Base-by-base conservation (phyloP, 73 alveolate genomes). In the Paramecium bursaria region DNA sequence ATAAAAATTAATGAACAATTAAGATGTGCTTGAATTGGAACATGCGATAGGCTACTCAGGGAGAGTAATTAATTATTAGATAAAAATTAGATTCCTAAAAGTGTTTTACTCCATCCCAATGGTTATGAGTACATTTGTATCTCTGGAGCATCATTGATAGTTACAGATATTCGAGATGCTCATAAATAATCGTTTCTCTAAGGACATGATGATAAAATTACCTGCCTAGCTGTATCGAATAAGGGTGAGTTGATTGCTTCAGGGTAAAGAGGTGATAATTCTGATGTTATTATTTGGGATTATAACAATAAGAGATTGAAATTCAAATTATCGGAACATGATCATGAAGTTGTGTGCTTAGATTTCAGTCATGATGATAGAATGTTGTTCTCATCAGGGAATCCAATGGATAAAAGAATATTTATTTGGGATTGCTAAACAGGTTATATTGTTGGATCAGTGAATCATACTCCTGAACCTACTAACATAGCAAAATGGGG, bases 11-110 rank as follows among this genome's bases (percentile, higher is more conserved):
- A n/a, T n/a, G n/a, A 60, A 25, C 10, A 82, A 75, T 60, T 15
- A 13, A 85, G 95, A 91, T 31, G 92, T 86, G 21, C 86, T 96
- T 13, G 98, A 96, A 86, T 82, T 96, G 50, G 99, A 96, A 79
- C 99, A 96, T 73, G 98, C 98, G 1, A 93, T 96, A 48, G 99
- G 99, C 39, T 96, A 87, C 53, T 85, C 94, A 31, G 99, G 98
- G 14, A 85, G 39, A 67, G 82, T 67, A 67, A 35, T 4, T 5
- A 39, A 7, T 39, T 39, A 67, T 67, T 67, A 47, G 44, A 42
- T 67, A 67, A 35, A 21, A 39, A 67, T 42, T 31, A 90, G 73
- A 86, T 90, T 14, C 97, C 88, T 15, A 86, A 91, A 85, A 75
- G 97, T 30, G 96, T 95, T 30, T 86, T 74, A 11, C 76, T 95